Conservation (phyloP, 2,329 filamentous ascomycete species). For the Botrytis byssoidea region DNA sequence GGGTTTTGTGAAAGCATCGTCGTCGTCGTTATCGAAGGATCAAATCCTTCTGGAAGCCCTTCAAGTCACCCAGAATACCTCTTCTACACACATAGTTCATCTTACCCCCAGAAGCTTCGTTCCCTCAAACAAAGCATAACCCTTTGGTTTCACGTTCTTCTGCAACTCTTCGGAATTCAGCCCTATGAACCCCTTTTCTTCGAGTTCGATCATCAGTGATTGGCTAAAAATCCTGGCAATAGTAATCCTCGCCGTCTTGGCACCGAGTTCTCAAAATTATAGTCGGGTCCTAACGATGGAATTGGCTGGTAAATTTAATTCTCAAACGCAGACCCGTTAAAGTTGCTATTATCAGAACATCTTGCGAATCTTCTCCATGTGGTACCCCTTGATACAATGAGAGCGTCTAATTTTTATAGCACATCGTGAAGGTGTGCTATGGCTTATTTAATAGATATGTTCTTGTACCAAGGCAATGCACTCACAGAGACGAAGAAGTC, state of each 20-base stretch:
- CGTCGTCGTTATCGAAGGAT: neutral
- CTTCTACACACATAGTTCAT: neutral
- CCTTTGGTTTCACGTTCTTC: constrained; percentile 7
- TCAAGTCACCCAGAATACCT: neutral
- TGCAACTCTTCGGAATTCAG: constrained; percentile 20
- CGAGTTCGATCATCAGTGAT: neutral
- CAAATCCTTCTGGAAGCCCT: constrained; percentile 14
- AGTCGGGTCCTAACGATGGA: neutral
- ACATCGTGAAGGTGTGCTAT: neutral
- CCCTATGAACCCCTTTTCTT: constrained; percentile 19
- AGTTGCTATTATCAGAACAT: constrained; percentile 10
- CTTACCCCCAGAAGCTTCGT: constrained; percentile 5
- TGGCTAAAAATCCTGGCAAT: neutral
- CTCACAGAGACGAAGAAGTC: neutral
- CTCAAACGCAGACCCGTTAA: constrained; percentile 12
- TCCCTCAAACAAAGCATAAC: neutral
- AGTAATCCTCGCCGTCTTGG: constrained; percentile 13
- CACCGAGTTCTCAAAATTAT: neutral
- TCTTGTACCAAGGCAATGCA: neutral
- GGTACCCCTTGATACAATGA: neutral
- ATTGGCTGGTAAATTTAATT: constrained; percentile 12
- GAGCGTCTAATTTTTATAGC: neutral
- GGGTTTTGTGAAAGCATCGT: neutral
- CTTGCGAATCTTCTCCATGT: constrained; percentile 6
- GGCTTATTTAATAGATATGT: neutral